Evolutionary conservation across 331 rosid genomes (phyloP), one percentile per base, ranked within the genome.

Genomic region (Dryas integrifolia): DNA sequence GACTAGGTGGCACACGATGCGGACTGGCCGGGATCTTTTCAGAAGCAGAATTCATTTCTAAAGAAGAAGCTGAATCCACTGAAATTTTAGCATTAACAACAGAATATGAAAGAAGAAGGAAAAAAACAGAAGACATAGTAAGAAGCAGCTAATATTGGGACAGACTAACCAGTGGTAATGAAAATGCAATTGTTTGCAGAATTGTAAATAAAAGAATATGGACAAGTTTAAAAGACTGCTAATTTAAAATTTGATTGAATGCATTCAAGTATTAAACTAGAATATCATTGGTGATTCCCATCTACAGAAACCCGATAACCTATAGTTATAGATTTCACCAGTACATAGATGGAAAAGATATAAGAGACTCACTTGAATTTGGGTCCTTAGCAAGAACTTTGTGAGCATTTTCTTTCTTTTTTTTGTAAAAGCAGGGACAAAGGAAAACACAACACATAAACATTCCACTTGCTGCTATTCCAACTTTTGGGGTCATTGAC

Each of bases 1-100:
- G 98, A 79, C 99, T 95, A 69, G 90, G 88, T 11, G 97, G 96
- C 69, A 87, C 92, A 58, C 96, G 90, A 52, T 72, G 82, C 24
- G 96, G 97, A 86, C 97, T 95, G 24, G 87, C 84, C 0, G 77
- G 89, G 69, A 89, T 65, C 82, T 90, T 95, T 46, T 82, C 97
- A 58, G 82, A 30, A 67, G 80, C 82, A 35, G 86, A 58, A 60
- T 77, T 74, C 69, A 40, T 81, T 51, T 88, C 99, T 26, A 76
- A 72, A 72, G 95, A 84, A 70, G 87, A 70, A 76, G 61, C 79
- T 16, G 90, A 95, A 73, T 88, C 88, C 78, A 72, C 96, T 88
- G 79, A 80, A 83, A 76, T 51, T 68, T 49, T 53, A 67, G 70
- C 6, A 10, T 73, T 18, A 12, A 57, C 16, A 60, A 15, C 48